Percentiles rank a stretch among this genome's conserved stretches.
These are phyloP conservation scores for Eimeria acervulina DNA, from an alignment of 169 alveolate genomes.

Conservation along the genomic window DNA sequence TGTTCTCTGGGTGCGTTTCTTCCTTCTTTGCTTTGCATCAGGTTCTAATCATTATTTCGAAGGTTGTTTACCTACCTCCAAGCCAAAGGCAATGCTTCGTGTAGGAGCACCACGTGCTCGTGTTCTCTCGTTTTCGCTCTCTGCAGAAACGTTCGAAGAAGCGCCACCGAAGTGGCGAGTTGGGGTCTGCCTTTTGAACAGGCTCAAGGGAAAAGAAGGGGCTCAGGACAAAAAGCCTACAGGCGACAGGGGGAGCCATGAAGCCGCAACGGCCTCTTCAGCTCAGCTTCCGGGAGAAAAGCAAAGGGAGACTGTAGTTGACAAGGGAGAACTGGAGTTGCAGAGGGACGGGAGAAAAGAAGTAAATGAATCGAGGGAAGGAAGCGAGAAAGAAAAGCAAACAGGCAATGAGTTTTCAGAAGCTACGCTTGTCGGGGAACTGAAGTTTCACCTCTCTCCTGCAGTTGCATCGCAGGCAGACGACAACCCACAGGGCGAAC, in stretches of 20 bases:
- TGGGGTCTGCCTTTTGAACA: conserved; percentile 56
- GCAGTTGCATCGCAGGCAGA: conserved; percentile 39
- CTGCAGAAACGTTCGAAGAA: neutral
- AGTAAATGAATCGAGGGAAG: neutral
- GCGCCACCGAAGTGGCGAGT: conserved; percentile 43
- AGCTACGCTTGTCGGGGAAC: conserved; percentile 42
- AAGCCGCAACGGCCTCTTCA: neutral
- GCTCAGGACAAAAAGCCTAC: neutral
- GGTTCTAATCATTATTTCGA: neutral
- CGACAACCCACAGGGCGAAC: neutral
- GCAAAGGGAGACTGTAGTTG: neutral
- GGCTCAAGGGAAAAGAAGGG: neutral
- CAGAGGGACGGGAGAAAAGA: neutral
- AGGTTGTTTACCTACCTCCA: no score
- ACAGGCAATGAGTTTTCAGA: neutral
- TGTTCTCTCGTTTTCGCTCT: neutral
- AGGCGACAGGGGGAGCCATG: neutral
- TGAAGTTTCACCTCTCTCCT: conserved; percentile 56
- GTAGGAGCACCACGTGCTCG: neutral
- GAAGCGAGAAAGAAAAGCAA: neutral
- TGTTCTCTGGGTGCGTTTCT: neutral
- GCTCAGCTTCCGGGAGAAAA: neutral
- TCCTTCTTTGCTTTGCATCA: neutral
- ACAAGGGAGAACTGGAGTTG: neutral
- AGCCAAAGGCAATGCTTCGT: no score